These are phyloP conservation scores for Lachnellula cervina DNA, from an alignment of 2,329 filamentous ascomycete species.

Conservation along the genomic window DNA sequence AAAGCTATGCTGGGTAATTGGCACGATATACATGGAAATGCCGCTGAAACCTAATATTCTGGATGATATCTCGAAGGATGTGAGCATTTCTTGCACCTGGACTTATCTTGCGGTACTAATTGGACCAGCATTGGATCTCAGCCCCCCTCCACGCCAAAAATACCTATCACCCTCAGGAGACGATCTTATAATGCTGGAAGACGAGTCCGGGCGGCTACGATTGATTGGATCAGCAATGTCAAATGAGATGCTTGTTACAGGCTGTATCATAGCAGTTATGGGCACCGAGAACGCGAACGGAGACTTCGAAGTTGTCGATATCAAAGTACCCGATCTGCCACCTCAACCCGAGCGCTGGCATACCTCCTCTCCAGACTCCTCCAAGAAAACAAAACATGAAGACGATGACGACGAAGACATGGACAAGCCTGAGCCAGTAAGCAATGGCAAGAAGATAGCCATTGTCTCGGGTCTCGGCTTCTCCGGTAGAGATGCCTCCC, in stretches of 20 bases:
- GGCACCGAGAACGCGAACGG: conserved; percentile 90
- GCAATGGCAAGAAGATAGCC: conserved; percentile 57
- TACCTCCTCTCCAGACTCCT: conserved; percentile 46
- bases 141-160: conserved; percentile 73
- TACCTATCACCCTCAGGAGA: conserved; percentile 59
- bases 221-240: conserved; percentile 68
- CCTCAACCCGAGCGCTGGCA: conserved; percentile 79
- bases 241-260: conserved; percentile 74
- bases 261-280: conserved; percentile 89
- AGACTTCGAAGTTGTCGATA: conserved; percentile 86
- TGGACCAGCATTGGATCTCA: conserved; percentile 73
- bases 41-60: conserved; percentile 91
- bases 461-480: conserved; percentile 86
- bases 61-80: conserved; percentile 90
- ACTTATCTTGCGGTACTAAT: conserved; percentile 8
- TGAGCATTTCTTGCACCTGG: conserved; percentile 37
- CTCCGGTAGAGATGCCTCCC: conserved; percentile 65
- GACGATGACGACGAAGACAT: conserved; percentile 57
- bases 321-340: conserved; percentile 82
- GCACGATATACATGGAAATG: conserved; percentile 98
- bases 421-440: conserved; percentile 33
- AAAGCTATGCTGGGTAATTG: conserved; percentile 89
- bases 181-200: conserved; percentile 81
- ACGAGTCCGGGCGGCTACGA: conserved; percentile 85
- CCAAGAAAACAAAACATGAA: conserved; percentile 32